Evolutionary conservation across 768 basidiomycete species (phyloP).

Genomic region (Termitomyces sp.): DNA sequence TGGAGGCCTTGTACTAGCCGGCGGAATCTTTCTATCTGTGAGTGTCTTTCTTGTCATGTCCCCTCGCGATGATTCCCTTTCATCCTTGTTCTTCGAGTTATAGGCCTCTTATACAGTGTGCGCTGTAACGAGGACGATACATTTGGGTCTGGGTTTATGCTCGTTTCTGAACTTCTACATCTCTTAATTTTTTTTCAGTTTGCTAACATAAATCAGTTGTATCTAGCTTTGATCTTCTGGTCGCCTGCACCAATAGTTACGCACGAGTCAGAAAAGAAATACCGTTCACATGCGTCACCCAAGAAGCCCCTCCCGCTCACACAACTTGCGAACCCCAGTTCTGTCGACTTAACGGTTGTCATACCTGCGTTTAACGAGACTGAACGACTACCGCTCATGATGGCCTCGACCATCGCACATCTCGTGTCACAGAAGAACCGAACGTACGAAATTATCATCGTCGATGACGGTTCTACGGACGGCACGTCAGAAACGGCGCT

Average conservation of each 20-base stretch:
- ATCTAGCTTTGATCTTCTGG: constrained; percentile 66
- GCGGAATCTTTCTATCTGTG: constrained; percentile 31
- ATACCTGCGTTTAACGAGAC: constrained; percentile 93
- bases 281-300: constrained; percentile 53
- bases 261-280: constrained; percentile 64
- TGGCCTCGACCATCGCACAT: constrained; percentile 68
- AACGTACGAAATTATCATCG: constrained; percentile 77
- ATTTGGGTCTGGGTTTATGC: constrained; percentile 42
- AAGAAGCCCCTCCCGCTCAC: constrained; percentile 53
- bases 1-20: constrained; percentile 28
- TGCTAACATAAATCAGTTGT: constrained; percentile 45
- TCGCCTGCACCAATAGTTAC: constrained; percentile 68
- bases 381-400: constrained; percentile 80
- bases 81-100: constrained; percentile 95
- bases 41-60: constrained; percentile 20
- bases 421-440: constrained; percentile 44
- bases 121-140: constrained; percentile 68
- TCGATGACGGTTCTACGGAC: constrained; percentile 89
- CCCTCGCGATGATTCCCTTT: constrained; percentile 55
- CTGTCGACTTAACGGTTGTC: constrained; percentile 74
- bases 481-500: constrained; percentile 66
- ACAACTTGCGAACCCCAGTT: constrained; percentile 48
- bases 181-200: constrained; percentile 5
- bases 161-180: constrained; percentile 33
- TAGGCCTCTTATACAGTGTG: constrained; percentile 45